Evolutionary conservation across 1,284 basidiomycete genomes (phyloP).

Genomic region (Cryptococcus sp.): DNA sequence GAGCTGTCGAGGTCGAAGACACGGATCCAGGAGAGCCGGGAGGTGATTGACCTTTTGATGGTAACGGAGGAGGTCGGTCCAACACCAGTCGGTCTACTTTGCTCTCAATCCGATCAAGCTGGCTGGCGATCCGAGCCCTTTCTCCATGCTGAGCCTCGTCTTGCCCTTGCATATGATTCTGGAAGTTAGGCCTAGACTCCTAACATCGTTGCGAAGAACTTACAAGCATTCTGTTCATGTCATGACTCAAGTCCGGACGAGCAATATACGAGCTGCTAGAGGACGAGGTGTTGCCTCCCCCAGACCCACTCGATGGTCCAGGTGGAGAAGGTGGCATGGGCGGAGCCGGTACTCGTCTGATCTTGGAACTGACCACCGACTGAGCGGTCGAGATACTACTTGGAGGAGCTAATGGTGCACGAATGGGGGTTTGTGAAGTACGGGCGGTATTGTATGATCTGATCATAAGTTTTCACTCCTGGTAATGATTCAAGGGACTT

Average conservation of each 20-base stretch:
- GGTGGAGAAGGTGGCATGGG: conserved; percentile 9
- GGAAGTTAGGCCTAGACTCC: background rate
- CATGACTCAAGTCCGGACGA: conserved; percentile 8
- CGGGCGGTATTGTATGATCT: conserved; percentile 18
- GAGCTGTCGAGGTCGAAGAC: conserved; percentile 30
- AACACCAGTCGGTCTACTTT: conserved; percentile 30
- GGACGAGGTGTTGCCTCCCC: background rate
- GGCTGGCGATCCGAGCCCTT: conserved; percentile 26
- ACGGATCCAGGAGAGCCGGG: conserved; percentile 22
- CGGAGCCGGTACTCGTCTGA: conserved; percentile 25
- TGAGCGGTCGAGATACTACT: conserved; percentile 28
- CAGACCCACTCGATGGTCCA: conserved; percentile 4
- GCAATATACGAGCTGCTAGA: conserved; percentile 1
- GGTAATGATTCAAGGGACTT: conserved; percentile 2
- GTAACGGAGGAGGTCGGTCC: conserved; percentile 35
- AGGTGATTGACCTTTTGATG: conserved; percentile 26
- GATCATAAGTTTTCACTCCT: background rate
- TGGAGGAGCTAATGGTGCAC: conserved; percentile 5
- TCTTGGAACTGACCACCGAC: conserved; percentile 14
- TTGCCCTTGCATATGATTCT: conserved; percentile 43
- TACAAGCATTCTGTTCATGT: conserved; percentile 27
- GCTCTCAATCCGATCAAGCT: conserved; percentile 45
- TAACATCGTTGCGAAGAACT: conserved; percentile 1
- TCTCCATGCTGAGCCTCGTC: conserved; percentile 37
- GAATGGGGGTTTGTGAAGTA: conserved; percentile 11